Evolutionary conservation across 805 yeast species (phyloP), one percentile per base, ranked within the genome.

Genomic region (Candida parachauliodes): DNA sequence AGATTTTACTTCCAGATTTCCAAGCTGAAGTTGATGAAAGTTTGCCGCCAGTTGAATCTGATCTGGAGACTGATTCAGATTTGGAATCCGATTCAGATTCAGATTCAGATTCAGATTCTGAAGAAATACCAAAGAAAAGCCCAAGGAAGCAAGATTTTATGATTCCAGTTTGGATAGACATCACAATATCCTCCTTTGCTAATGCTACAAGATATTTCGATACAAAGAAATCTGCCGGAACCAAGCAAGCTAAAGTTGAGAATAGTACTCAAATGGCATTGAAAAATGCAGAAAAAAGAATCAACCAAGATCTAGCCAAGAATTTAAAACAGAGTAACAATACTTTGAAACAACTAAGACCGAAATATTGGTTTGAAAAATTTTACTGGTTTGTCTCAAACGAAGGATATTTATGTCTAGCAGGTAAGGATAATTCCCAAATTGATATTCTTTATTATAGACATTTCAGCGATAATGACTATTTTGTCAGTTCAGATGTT

Each of bases 311-410:
- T 51, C 61, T 89, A 50, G 76, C 77, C 38, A 77, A 74, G 48
- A 73, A 74, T 34, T 61, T 85, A 41, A 72, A 72, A 34, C 77
- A 77, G 41, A 79, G 81, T 31, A 48, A 49, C 34, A 72, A 68
- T 19, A 54, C 65, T 6, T 62, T 83, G 40, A 80, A 76, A 44
- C 78, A 75, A 26, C 64, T 84, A 22, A 73, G 97, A 32, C 69
- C 76, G 4, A 88, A 87, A 32, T 81, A 70, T 54, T 89, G 96
- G 86, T 93, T 93, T 64, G 98, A 93, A 55, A 93, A 91, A 59
- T 91, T 82, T 58, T 79, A 72, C 52, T 93, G 98, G 98, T 93
- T 93, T 53, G 68, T 89, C n/a, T 77, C 96, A 0, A 79, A 82
- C 47, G 98, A 91, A 54, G 89, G 93, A 0, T 88, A 84, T 52